A percentile compares a stretch with the other conserved stretches of the same genome.
phyloP scores from a whole-genome alignment of 306 rosid species.

The Pachyrhizus erosus region DNA sequence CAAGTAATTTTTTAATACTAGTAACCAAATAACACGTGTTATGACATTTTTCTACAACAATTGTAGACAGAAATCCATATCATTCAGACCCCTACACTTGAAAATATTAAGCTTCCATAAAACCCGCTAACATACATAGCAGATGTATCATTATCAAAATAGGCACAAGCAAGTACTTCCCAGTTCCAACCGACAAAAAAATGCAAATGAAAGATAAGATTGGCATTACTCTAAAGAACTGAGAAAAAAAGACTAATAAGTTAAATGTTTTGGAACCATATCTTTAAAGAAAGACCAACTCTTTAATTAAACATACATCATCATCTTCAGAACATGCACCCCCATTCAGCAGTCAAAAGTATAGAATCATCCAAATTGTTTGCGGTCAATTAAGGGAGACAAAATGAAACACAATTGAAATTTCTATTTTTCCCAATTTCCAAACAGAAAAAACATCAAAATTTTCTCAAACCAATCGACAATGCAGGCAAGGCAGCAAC shows the following conservation, averaged over 20 bases:
- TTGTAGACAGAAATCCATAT: constrained; percentile 23
- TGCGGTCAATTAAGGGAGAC: not conserved
- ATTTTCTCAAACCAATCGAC: not conserved
- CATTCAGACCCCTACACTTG: not conserved
- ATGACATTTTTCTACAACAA: not conserved
- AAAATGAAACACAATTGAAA: not conserved
- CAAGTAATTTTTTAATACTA: not conserved
- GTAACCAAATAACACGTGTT: constrained; percentile 12
- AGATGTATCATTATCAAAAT: constrained; percentile 9
- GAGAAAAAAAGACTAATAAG: not conserved
- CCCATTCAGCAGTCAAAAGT: not conserved
- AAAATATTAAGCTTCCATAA: constrained; percentile 16
- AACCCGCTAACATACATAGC: not conserved
- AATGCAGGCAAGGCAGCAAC: constrained; percentile 4
- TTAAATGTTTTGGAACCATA: not conserved
- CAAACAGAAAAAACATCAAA: not conserved
- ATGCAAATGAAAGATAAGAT: not conserved
- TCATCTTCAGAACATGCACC: not conserved
- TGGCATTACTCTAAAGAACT: not conserved
- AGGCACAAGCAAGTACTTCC: not conserved
- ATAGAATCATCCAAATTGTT: constrained; percentile 9
- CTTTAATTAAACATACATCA: not conserved
- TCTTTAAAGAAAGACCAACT: constrained; percentile 1
- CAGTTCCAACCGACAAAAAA: not conserved
- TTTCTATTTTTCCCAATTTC: not conserved